These are phyloP conservation scores for Euphrasia arctica DNA, from an alignment of 305 asterid genomes.

Conservation along the genomic window DNA sequence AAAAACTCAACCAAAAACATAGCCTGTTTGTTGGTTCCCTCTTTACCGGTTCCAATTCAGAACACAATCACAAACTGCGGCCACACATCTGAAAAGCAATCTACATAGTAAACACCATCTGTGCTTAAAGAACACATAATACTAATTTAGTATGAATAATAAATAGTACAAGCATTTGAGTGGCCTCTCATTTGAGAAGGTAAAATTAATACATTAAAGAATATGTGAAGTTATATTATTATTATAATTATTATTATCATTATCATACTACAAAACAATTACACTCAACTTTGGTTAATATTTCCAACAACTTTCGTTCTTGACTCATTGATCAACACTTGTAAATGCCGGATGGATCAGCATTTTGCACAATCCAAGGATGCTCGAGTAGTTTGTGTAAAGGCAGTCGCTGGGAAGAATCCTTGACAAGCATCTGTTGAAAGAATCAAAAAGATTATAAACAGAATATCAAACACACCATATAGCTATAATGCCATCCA, in stretches of 20 bases:
- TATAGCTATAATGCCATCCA: background rate
- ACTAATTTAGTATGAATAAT: no score
- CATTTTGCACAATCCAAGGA: constrained; percentile 87
- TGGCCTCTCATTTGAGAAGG: background rate
- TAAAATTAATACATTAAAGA: background rate
- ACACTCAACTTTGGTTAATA: constrained; percentile 2
- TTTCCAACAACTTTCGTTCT: background rate
- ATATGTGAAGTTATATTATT: background rate
- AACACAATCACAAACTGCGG: no score
- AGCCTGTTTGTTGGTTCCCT: no score
- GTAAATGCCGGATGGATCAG: constrained; percentile 73
- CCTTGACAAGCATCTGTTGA: constrained; percentile 81
- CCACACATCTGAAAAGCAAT: no score
- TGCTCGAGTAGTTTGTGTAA: constrained; percentile 82
- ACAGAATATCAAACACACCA: background rate
- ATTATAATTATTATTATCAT: no score
- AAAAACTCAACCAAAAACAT: no score
- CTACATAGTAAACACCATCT: no score
- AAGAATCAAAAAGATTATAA: background rate
- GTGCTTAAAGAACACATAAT: no score
- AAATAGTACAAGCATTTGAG: background rate
- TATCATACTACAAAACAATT: constrained; percentile 4
- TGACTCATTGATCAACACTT: constrained; percentile 31
- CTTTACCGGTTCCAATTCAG: no score
- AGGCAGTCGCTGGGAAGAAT: constrained; percentile 62